Evolutionary conservation across 495 filamentous ascomycete genomes (phyloP).

Genomic region (Aspergillus coremiiformis): DNA sequence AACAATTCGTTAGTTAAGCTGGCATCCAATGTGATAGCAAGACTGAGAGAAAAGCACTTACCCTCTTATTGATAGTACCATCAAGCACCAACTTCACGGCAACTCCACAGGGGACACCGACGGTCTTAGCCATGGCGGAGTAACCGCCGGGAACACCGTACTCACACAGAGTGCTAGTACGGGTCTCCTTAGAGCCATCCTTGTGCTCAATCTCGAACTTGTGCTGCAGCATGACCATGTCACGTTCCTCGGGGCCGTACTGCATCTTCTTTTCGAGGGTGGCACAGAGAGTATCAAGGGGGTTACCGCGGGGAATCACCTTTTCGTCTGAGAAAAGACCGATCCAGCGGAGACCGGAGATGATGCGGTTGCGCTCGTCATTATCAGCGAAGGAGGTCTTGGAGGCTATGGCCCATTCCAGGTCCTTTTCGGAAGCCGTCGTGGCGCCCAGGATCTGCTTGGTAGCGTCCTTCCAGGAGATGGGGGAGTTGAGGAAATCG

Average conservation of each 20-base stretch:
- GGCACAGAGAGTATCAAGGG: constrained; percentile 83
- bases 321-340: constrained; percentile 75
- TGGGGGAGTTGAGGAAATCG: constrained; percentile 51
- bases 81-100: constrained; percentile 78
- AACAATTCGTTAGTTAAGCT: background rate
- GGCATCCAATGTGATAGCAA: background rate
- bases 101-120: constrained; percentile 55
- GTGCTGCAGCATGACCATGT: constrained; percentile 85
- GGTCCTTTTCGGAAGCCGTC: constrained; percentile 55
- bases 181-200: constrained; percentile 66
- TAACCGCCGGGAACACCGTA: constrained; percentile 80
- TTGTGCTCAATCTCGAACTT: constrained; percentile 83
- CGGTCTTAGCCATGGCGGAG: constrained; percentile 83
- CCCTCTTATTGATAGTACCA: constrained; percentile 66
- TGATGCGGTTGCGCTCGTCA: constrained; percentile 68
- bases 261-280: constrained; percentile 89
- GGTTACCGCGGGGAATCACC: constrained; percentile 69
- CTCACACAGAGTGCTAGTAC: constrained; percentile 74
- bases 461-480: constrained; percentile 76
- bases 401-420: constrained; percentile 63
- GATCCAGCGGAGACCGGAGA: constrained; percentile 76
- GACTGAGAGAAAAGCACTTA: constrained; percentile 5
- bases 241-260: constrained; percentile 75
- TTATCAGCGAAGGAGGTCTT: constrained; percentile 63
- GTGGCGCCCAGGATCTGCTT: constrained; percentile 61